These are phyloP conservation scores for Ascoidea rubescens DNA, from an alignment of 805 yeast genomes.

Conservation along the genomic window DNA sequence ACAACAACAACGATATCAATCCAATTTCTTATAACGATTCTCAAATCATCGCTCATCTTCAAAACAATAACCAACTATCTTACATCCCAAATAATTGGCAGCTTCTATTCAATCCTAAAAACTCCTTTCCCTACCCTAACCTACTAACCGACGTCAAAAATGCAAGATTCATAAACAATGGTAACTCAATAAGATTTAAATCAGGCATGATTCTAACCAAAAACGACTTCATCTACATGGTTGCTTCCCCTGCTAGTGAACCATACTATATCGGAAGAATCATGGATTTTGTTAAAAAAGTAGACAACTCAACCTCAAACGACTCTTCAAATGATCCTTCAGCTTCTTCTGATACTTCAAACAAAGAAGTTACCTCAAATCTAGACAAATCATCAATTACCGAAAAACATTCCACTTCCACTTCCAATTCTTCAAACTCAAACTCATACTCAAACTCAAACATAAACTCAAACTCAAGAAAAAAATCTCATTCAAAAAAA, in stretches of 20 bases:
- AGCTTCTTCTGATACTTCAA: no score
- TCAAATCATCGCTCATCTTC: background rate
- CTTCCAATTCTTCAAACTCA: no score
- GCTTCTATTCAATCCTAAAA: slow-evolving; percentile 1
- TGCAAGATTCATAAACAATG: slow-evolving; percentile 1
- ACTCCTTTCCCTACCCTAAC: slow-evolving; percentile 2
- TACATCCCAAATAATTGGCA: slow-evolving; percentile 9
- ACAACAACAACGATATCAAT: background rate
- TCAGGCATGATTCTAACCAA: slow-evolving; percentile 14
- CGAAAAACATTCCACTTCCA: no score
- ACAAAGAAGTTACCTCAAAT: no score
- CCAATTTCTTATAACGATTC: background rate
- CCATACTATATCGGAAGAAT: slow-evolving; percentile 84
- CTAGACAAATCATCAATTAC: no score
- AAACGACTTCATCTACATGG: slow-evolving; percentile 61
- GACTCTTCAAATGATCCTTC: no score
- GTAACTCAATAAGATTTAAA: slow-evolving; percentile 7
- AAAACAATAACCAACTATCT: background rate
- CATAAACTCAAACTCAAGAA: slow-evolving; percentile 22
- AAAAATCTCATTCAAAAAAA: no score
- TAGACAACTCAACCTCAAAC: slow-evolving; percentile 10
- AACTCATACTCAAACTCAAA: slow-evolving; percentile 2
- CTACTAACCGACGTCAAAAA: slow-evolving; percentile 1
- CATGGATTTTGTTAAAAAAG: slow-evolving; percentile 50
- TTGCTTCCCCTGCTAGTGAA: slow-evolving; percentile 88